Evolutionary conservation across 139 green algal species (phyloP).

Genomic region (Ostreobium quekettii): DNA sequence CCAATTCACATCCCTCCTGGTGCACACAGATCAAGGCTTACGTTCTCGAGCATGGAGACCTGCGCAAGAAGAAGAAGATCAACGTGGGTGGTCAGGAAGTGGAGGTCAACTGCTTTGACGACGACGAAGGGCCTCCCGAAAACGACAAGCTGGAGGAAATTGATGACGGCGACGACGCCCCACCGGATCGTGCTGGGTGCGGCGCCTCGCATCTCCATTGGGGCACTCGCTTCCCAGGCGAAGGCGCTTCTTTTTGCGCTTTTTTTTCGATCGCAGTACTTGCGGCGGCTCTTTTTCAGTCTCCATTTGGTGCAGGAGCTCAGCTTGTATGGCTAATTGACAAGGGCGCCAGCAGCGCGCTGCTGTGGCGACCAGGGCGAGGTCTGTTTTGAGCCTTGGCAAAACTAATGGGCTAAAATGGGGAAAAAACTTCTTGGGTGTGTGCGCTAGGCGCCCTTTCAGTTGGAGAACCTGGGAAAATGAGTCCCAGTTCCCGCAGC

Average conservation of each 20-base stretch:
- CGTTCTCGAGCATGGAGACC: conserved; percentile 13
- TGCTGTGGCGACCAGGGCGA: too few species aligned
- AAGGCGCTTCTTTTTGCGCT: background rate
- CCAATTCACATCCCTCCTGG: too few species aligned
- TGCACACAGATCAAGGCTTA: conserved; percentile 7
- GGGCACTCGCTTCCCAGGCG: background rate
- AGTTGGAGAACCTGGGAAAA: too few species aligned
- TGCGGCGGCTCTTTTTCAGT: conserved; percentile 2
- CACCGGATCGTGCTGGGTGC: background rate
- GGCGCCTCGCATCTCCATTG: background rate
- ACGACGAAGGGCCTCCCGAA: too few species aligned
- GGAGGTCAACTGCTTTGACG: background rate
- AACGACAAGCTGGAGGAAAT: background rate
- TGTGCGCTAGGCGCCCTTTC: too few species aligned
- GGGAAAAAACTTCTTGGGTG: too few species aligned
- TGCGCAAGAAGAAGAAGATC: background rate
- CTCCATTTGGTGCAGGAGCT: too few species aligned
- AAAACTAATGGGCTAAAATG: too few species aligned
- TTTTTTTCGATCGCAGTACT: background rate
- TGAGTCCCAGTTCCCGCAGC: too few species aligned
- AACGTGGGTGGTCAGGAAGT: background rate
- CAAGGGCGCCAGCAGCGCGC: too few species aligned
- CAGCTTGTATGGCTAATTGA: too few species aligned
- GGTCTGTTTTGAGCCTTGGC: too few species aligned
- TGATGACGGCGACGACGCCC: background rate